These are phyloP conservation scores for Sechiopsis laciniata DNA, from an alignment of 306 rosid genomes.

Conservation along the genomic window DNA sequence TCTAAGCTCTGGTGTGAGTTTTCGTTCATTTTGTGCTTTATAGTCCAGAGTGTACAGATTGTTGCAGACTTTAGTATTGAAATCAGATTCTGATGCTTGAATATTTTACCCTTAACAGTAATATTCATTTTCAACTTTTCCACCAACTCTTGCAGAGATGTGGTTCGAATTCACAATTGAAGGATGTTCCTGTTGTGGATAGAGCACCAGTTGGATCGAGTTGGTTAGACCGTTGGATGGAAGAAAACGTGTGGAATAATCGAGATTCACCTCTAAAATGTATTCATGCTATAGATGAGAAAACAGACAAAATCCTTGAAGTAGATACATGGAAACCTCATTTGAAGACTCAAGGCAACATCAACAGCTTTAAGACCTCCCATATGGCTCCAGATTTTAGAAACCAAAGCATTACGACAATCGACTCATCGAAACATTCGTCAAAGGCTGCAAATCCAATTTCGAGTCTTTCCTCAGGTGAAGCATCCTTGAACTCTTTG, in stretches of 20 bases:
- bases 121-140: slow-evolving; percentile 18
- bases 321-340: slow-evolving; percentile 94
- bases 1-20: not conserved
- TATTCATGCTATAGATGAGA: slow-evolving; percentile 42
- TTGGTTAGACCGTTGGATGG: slow-evolving; percentile 91
- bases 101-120: not conserved
- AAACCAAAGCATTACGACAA: slow-evolving; percentile 27
- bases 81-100: slow-evolving; percentile 7
- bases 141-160: slow-evolving; percentile 52
- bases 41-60: not conserved
- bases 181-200: slow-evolving; percentile 39
- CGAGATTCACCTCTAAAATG: slow-evolving; percentile 37
- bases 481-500: slow-evolving; percentile 29
- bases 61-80: not conserved
- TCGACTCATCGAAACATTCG: slow-evolving; percentile 45
- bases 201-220: slow-evolving; percentile 38
- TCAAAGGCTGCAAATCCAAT: slow-evolving; percentile 32
- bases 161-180: slow-evolving; percentile 63
- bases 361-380: slow-evolving; percentile 35
- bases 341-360: slow-evolving; percentile 37
- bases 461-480: slow-evolving; percentile 39
- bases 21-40: not conserved
- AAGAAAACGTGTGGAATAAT: slow-evolving; percentile 51
- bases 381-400: slow-evolving; percentile 38
- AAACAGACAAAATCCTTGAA: slow-evolving; percentile 86